Base-by-base conservation (phyloP, 441 rosid species). In the Syzygium syzygioides region DNA sequence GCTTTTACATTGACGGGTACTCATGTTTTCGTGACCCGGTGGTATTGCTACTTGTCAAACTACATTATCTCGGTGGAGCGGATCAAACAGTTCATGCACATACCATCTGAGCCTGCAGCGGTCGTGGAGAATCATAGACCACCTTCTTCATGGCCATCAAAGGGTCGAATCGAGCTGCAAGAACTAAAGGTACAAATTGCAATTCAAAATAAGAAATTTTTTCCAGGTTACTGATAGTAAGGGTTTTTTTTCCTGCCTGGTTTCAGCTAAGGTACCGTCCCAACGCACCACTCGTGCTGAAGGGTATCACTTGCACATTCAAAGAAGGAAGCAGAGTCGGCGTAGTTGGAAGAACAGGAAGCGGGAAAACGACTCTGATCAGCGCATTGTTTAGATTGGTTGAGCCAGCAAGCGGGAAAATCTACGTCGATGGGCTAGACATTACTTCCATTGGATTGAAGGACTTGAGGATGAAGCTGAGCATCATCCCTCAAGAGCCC, bases 21-120 rank as follows among this genome's bases (percentile, higher is more conserved):
- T 20, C 98, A 95, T 86, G 93, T 95, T 83, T 95, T 96, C 88
- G 15, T 91, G 89, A 91, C 92, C n/a, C 93, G 96, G 80, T 96
- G 98, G 97, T 95, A 94, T 85, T 96, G 98, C 93, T 90, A 92
- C 76, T 91, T 96, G 89, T 90, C 96, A 15, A 96, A 98, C 93
- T 96, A 95, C 86, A 91, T 96, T 37, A 94, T 98, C 50, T 96
- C 98, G 1, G 96, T 93, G 9, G 98, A 98, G 92, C 89, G 98
- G 89, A 95, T 98, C 86, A 95, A 96, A 92, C 99, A 96, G 90
- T 98, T 94, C 91, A 96, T 96, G 99, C 91, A 92, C 90, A 92
- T 96, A 87, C 92, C 95, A 84, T 89, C 91, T 30, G 98, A 96
- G 90, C 98, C 99, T 86, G 95, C 96, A 6, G 96, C 96, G 5